A percentile compares a stretch with the other conserved stretches of the same genome.
Conservation (phyloP, 2,329 filamentous ascomycete species). For the Epichloe hybrida region DNA sequence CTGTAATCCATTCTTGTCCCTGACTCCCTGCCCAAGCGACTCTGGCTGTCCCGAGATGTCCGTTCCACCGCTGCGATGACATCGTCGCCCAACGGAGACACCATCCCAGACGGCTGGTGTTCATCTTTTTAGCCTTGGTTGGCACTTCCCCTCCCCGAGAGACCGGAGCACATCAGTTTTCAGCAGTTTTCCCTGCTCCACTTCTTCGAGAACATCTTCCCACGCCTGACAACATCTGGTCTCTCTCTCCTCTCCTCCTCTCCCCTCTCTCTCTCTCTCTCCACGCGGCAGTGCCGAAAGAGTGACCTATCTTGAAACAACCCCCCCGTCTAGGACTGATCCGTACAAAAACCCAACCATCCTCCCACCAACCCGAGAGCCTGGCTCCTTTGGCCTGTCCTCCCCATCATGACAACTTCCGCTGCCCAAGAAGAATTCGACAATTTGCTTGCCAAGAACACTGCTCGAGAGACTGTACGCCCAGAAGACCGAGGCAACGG, state of each 20-base stretch:
- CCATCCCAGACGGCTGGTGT: background rate
- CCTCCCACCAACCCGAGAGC: background rate
- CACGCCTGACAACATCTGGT: slow-evolving; percentile 11
- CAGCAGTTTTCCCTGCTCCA: slow-evolving; percentile 9
- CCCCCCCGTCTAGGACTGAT: background rate
- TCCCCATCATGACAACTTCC: slow-evolving; percentile 41
- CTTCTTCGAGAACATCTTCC: slow-evolving; percentile 19
- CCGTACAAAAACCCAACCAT: slow-evolving; percentile 1
- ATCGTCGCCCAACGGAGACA: background rate
- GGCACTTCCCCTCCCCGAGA: too few relatives aligned
- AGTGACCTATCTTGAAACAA: slow-evolving; percentile 1
- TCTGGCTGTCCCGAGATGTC: too few relatives aligned
- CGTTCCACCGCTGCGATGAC: background rate
- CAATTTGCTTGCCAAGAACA: slow-evolving; percentile 45
- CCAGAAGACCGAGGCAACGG: slow-evolving; percentile 45
- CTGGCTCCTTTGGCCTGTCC: background rate
- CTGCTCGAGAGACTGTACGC: slow-evolving; percentile 31
- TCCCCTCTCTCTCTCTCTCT: slow-evolving; percentile 4
- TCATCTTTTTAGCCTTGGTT: too few relatives aligned
- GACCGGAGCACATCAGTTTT: background rate
- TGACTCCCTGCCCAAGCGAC: too few relatives aligned
- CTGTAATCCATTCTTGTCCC: background rate
- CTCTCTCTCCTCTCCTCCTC: too few relatives aligned
- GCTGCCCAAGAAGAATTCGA: slow-evolving; percentile 56
- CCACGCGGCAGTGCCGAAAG: slow-evolving; percentile 2